Evolutionary conservation across 2,329 filamentous ascomycete genomes (phyloP).

Genomic region (Trichoderma gracile): DNA sequence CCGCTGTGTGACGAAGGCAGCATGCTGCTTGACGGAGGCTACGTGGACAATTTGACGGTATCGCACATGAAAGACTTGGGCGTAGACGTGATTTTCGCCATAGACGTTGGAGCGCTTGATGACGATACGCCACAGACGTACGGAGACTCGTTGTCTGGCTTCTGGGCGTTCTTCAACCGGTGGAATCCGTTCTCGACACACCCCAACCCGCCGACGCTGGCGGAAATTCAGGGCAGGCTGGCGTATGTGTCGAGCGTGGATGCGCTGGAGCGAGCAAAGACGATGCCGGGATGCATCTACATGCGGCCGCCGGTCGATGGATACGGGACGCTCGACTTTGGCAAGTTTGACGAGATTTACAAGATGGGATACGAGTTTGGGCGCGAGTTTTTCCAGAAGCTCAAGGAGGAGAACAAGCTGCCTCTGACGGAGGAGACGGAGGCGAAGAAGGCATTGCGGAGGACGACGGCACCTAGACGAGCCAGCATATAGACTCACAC

Average conservation of each 20-base stretch:
- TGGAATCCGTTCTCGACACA: conserved; percentile 93
- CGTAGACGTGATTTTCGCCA: conserved; percentile 89
- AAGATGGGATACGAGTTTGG: conserved; percentile 85
- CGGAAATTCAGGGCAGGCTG: conserved; percentile 91
- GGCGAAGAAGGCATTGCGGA: conserved; percentile 72
- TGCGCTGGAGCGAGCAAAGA: conserved; percentile 90
- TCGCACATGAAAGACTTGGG: conserved; percentile 95
- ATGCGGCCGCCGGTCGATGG: conserved; percentile 93
- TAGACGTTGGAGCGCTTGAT: conserved; percentile 91
- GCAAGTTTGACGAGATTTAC: conserved; percentile 97
- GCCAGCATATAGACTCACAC: conserved; percentile 64
- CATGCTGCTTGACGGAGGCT: conserved; percentile 95
- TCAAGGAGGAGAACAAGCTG: conserved; percentile 77
- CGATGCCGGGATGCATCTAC: conserved; percentile 85
- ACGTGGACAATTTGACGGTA: conserved; percentile 95
- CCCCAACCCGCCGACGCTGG: conserved; percentile 90
- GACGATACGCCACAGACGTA: conserved; percentile 90
- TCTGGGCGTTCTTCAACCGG: conserved; percentile 92
- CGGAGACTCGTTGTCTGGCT: conserved; percentile 89
- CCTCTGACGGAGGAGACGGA: conserved; percentile 70
- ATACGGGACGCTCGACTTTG: conserved; percentile 94
- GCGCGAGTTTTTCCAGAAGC: conserved; percentile 71
- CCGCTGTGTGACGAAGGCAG: conserved; percentile 95
- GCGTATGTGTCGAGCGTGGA: conserved; percentile 96
- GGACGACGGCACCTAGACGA: conserved; percentile 76